phyloP scores from a whole-genome alignment of 371 early-diverging fungal species.

The Mucor circinelloides region DNA sequence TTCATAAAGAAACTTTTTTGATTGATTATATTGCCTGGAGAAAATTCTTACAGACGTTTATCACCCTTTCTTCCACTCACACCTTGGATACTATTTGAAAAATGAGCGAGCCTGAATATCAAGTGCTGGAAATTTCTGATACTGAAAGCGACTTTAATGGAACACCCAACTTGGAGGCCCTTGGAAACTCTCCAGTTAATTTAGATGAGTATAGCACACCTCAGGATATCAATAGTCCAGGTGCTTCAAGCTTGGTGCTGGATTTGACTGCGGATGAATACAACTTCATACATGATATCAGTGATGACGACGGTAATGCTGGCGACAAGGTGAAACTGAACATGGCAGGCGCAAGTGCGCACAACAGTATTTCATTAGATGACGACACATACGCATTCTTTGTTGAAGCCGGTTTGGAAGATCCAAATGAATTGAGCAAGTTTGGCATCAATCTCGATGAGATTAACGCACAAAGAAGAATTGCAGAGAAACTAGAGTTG shows the following conservation, averaged over 20 bases:
- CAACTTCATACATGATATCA: neutral
- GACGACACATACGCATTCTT: conserved; percentile 23
- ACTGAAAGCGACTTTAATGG: neutral
- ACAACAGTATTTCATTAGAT: conserved; percentile 10
- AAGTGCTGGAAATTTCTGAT: neutral
- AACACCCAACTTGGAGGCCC: neutral
- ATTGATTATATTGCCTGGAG: neutral
- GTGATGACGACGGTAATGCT: neutral
- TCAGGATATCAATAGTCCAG: neutral
- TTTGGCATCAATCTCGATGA: conserved; percentile 28
- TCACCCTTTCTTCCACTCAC: neutral
- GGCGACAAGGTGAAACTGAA: neutral
- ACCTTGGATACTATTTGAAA: too few species aligned
- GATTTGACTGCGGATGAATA: conserved; percentile 22
- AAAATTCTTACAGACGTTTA: neutral
- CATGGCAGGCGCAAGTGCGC: neutral
- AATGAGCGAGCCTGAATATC: neutral
- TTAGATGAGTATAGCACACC: neutral
- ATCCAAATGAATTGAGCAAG: conserved; percentile 12
- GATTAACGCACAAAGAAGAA: conserved; percentile 8
- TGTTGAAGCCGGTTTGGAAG: conserved; percentile 20
- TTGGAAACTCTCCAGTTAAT: neutral
- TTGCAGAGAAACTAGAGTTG: conserved; percentile 7
- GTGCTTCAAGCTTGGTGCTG: conserved; percentile 1
- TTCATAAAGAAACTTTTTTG: neutral